Evolutionary conservation across 2,329 filamentous ascomycete genomes (phyloP), one percentile per base, ranked within the genome.

Genomic region (Akanthomyces lecanii): DNA sequence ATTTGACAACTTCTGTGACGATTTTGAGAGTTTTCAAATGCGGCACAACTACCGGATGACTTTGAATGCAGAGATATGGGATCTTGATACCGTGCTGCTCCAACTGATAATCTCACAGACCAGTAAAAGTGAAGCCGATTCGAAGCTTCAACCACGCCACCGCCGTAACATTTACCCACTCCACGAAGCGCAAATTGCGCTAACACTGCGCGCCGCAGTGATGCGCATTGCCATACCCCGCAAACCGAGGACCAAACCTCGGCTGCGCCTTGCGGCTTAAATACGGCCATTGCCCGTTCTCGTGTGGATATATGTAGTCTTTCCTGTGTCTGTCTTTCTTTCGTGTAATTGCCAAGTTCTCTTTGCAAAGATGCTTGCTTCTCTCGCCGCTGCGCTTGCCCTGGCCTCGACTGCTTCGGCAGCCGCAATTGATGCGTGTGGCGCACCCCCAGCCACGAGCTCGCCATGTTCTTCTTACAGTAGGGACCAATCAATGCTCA

Each of bases 401-500:
- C 44, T 62, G 21, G 60, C 60, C 8, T 56, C 60, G 14, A 23
- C 33, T 42, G 60, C 60, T 25, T 51, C 60, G 1, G 60, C 60
- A 3, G 45, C 36, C 0, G 40, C 44, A 4, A 45, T 62, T 23
- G 18, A 61, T 3, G 59, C 59, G 0, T 55, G 52, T 18, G 2
- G 16, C 23, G 23, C 44, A 11, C 5, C 38, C 12, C 30, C 44
- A 5, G 6, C 18, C 5, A 7, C 65, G 18, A 40, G 18, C 25
- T 28, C 53, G 25, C 21, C 44, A 51, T 63, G 62, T 25, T 44
- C 62, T 8, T 54, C 54, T 7, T 63, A 63, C 44, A 63, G 62
- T 63, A 50, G 5, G 38, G 10, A 16, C 38, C 10, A 16, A 16
- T 40, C 5, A 2, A 40, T 16, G 8, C 38, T 40, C 12, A 16